These are phyloP conservation scores for Beauveria sp. DNA, from an alignment of 2,329 filamentous ascomycete species.

Conservation along the genomic window DNA sequence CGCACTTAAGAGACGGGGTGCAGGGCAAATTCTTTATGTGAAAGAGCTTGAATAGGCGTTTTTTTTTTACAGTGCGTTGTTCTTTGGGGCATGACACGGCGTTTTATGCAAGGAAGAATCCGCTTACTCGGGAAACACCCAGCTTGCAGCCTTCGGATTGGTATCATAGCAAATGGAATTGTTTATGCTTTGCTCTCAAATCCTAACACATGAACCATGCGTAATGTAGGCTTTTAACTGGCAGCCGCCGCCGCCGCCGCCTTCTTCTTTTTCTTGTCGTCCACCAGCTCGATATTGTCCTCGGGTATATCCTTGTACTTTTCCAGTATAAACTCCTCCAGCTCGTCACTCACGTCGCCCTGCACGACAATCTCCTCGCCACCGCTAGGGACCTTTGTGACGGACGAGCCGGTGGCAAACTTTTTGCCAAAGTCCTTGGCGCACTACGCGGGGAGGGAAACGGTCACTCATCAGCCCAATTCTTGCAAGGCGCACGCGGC, in stretches of 20 bases:
- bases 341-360: constrained; percentile 91
- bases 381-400: constrained; percentile 79
- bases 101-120: background rate
- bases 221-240: background rate
- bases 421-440: constrained; percentile 98
- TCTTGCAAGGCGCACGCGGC: too few species aligned
- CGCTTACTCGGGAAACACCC: background rate
- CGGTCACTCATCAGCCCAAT: too few species aligned
- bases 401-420: constrained; percentile 87
- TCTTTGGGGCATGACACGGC: constrained; percentile 5
- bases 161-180: constrained; percentile 7
- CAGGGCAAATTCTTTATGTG: constrained; percentile 5
- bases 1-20: constrained; percentile 29
- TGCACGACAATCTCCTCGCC: constrained; percentile 97
- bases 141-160: background rate
- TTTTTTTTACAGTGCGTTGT: background rate
- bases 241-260: constrained; percentile 18
- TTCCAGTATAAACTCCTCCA: constrained; percentile 83
- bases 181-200: constrained; percentile 1
- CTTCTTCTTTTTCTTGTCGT: constrained; percentile 87
- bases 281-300: constrained; percentile 89
- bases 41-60: constrained; percentile 9
- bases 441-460: constrained; percentile 33
- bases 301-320: constrained; percentile 86
- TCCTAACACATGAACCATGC: background rate